These are phyloP conservation scores for Solanum hybrid DNA, from an alignment of 305 asterid genomes.

Conservation along the genomic window DNA sequence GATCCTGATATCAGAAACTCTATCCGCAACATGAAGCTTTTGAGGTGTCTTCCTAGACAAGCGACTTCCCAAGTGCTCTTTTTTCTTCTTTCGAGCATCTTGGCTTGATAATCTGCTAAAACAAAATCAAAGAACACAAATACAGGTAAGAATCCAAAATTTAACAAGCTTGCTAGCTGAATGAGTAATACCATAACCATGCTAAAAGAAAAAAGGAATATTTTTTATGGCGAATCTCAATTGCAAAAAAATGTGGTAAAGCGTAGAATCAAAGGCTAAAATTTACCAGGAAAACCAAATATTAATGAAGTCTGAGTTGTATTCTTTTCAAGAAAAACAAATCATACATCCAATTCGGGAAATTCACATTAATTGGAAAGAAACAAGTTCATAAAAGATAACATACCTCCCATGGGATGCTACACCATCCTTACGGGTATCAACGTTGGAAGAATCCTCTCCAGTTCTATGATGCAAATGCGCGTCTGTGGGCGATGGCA, in stretches of 20 bases:
- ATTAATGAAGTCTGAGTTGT: background rate
- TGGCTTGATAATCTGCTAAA: slow-evolving; percentile 25
- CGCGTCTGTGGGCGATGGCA: slow-evolving; percentile 32
- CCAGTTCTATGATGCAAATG: slow-evolving; percentile 4
- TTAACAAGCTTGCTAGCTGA: background rate
- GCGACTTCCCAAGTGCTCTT: slow-evolving; percentile 19
- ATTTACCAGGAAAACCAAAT: background rate
- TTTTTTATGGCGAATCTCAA: background rate
- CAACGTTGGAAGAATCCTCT: background rate
- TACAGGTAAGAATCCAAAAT: background rate
- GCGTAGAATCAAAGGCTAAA: background rate
- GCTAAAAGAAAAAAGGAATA: background rate
- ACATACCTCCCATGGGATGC: slow-evolving; percentile 3
- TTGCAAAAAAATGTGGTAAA: background rate
- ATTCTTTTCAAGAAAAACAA: background rate
- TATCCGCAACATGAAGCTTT: slow-evolving; percentile 14
- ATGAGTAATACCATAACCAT: background rate
- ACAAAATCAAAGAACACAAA: slow-evolving; percentile 9
- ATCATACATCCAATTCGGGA: background rate
- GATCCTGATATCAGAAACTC: slow-evolving; percentile 10
- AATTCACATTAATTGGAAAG: background rate
- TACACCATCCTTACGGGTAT: background rate
- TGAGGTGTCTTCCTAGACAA: slow-evolving; percentile 15
- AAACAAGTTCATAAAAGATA: background rate
- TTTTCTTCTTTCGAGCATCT: slow-evolving; percentile 18